These are phyloP conservation scores for Kuraishia capsulata DNA, from an alignment of 805 yeast genomes.

Conservation along the genomic window DNA sequence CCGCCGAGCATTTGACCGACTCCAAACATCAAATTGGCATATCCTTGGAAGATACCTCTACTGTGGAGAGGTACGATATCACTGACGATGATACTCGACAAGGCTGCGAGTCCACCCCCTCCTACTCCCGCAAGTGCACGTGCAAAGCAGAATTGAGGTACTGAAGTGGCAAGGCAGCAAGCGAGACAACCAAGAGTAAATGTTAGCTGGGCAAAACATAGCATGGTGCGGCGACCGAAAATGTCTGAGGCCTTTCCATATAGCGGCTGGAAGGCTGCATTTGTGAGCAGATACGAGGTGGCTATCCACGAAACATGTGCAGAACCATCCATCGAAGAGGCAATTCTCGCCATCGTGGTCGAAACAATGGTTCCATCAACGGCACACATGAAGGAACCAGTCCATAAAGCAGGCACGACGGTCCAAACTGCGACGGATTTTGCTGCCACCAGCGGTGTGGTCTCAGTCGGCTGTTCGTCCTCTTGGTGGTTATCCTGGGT, in stretches of 20 bases:
- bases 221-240: constrained; percentile 52
- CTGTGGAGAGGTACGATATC: constrained; percentile 76
- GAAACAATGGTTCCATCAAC: constrained; percentile 63
- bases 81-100: constrained; percentile 68
- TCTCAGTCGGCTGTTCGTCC: neutral
- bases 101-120: constrained; percentile 79
- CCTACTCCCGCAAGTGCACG: constrained; percentile 81
- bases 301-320: constrained; percentile 67
- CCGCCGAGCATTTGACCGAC: constrained; percentile 76
- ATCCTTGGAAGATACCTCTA: constrained; percentile 80
- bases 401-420: constrained; percentile 25
- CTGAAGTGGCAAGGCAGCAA: constrained; percentile 43
- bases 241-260: constrained; percentile 66
- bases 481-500: neutral
- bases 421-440: neutral
- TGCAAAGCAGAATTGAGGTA: constrained; percentile 43
- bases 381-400: constrained; percentile 41
- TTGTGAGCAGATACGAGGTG: constrained; percentile 56
- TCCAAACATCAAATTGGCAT: constrained; percentile 73
- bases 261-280: constrained; percentile 67
- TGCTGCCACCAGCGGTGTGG: neutral
- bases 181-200: constrained; percentile 51
- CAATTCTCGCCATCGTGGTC: constrained; percentile 54
- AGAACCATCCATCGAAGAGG: constrained; percentile 58
- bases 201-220: constrained; percentile 41